Base-by-base conservation (phyloP, 805 yeast genomes). In the Lachancea meyersii region DNA sequence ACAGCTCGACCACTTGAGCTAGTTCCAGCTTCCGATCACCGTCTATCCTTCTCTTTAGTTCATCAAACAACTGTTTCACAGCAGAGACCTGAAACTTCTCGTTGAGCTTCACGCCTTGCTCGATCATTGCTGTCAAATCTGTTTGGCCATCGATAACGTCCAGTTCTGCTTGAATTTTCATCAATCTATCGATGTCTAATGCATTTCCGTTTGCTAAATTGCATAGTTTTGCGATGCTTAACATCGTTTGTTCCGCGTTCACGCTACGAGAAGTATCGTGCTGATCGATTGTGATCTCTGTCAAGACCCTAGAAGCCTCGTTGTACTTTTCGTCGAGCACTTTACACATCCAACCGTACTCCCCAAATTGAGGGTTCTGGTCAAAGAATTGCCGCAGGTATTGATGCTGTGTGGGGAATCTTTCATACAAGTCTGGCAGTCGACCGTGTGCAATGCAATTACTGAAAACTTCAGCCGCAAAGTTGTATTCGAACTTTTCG, bases 321-420 rank as follows among this genome's bases (percentile, higher is more conserved):
- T 40, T 49, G 55, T 71, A 83, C 8, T 77, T 67, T 3, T 68
- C 69, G 47, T 70, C 76, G 24, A 76, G 58, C 11, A 86, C 59
- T 44, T 81, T 74, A 43, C 76, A 72, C 17, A 87, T 80, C 96
- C 96, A 88, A 2, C 86, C 72, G 38, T 85, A 72, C 31, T 71
- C 64, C 4, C 77, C 70, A 28, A 76, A 74, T 43, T 69, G 68
- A 2, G 63, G 53, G 21, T 65, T 57, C 23, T 70, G 69, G 2
- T 59, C 50, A 45, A 88, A 73, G 54, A 79, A 88, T 47, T 63
- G 60, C 21, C 72, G 65, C 40, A 86, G 61, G 48, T 64, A 73
- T 1, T 61, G 58, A 21, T 72, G 67, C 52, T 77, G 77, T 22
- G 73, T 68, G 7, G 77, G 74, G 56, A 81, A 82, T 13, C 73